Percentiles rank a stretch among this genome's conserved stretches.
These are phyloP conservation scores for Cutaneotrichosporon arboriforme DNA, from an alignment of 1,284 basidiomycete species.

Conservation along the genomic window DNA sequence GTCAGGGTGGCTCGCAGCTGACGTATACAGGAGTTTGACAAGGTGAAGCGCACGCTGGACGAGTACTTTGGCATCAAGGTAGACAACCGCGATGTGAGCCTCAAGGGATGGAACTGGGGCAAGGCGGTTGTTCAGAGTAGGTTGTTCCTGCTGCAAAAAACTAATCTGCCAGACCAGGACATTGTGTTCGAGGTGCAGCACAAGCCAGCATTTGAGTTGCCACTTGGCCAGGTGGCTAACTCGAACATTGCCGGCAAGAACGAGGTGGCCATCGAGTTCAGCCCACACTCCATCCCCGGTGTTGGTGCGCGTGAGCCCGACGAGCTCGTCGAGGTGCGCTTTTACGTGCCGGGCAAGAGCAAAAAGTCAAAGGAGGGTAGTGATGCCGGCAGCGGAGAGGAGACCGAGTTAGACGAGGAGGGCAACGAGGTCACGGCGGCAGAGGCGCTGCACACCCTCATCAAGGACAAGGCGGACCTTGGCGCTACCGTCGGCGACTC, in stretches of 20 bases:
- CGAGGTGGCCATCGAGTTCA: slow-evolving; percentile 95
- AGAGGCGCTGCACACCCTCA: slow-evolving; percentile 90
- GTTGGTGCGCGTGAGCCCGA: slow-evolving; percentile 55
- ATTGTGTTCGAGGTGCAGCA: slow-evolving; percentile 86
- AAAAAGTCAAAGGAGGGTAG: slow-evolving; percentile 55
- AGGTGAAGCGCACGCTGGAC: slow-evolving; percentile 66
- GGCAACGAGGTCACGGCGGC: slow-evolving; percentile 69
- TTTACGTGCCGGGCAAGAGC: slow-evolving; percentile 79
- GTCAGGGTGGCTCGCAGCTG: not conserved
- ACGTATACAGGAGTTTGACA: slow-evolving; percentile 68
- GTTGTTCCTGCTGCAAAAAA: not conserved
- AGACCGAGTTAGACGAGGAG: slow-evolving; percentile 49
- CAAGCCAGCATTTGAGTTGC: slow-evolving; percentile 86
- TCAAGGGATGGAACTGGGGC: slow-evolving; percentile 99
- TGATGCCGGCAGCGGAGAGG: slow-evolving; percentile 60
- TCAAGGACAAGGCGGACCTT: slow-evolving; percentile 96
- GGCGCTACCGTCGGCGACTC: slow-evolving; percentile 87
- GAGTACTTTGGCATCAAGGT: slow-evolving; percentile 79
- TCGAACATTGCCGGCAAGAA: slow-evolving; percentile 96
- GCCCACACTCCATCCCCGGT: slow-evolving; percentile 49
- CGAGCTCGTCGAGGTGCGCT: slow-evolving; percentile 92
- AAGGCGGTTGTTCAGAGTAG: slow-evolving; percentile 85
- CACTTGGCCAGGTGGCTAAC: slow-evolving; percentile 81
- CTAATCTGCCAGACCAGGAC: slow-evolving; percentile 62
- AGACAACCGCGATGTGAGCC: slow-evolving; percentile 77